Percentiles rank a stretch among this genome's conserved stretches.
Evolutionary conservation across 805 yeast genomes (phyloP).

Genomic region (Yamadazyma philogaea): DNA sequence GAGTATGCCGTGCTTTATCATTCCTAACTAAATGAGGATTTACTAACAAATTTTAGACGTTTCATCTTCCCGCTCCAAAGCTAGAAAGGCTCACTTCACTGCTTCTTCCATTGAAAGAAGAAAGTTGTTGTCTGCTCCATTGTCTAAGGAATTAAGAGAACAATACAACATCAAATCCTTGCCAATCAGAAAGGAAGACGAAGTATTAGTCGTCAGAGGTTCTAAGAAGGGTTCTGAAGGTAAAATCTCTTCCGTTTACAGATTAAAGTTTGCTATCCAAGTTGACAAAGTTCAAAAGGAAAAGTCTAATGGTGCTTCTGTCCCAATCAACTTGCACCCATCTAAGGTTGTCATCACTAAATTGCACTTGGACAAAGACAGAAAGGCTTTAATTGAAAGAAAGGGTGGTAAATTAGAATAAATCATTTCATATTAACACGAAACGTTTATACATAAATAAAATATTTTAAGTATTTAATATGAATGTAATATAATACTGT

Average conservation of each 20-base stretch:
- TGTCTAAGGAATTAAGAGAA: conserved; percentile 97
- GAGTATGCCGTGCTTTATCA: neutral
- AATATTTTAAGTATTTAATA: conserved; percentile 14
- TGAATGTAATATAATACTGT: conserved; percentile 13
- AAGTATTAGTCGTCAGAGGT: conserved; percentile 95
- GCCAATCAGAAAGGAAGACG: conserved; percentile 98
- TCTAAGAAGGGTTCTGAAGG: conserved; percentile 99
- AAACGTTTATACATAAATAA: conserved; percentile 20
- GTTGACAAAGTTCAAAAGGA: conserved; percentile 96
- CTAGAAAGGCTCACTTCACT: conserved; percentile 99
- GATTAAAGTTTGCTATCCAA: conserved; percentile 95
- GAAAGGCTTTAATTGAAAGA: conserved; percentile 95
- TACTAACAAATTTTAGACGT: conserved; percentile 63
- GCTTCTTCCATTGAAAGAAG: conserved; percentile 97
- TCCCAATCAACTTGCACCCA: conserved; percentile 97
- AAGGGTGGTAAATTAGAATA: conserved; percentile 97
- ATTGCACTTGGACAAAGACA: conserved; percentile 97
- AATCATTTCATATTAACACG: conserved; percentile 18
- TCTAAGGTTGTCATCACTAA: conserved; percentile 98
- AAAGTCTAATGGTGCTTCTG: conserved; percentile 96
- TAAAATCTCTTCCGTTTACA: conserved; percentile 95
- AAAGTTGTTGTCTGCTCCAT: conserved; percentile 93
- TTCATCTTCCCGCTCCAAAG: conserved; percentile 98
- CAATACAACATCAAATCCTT: conserved; percentile 93
- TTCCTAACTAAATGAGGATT: neutral